Evolutionary conservation across 2,329 filamentous ascomycete genomes (phyloP), one percentile per base, ranked within the genome.

Genomic region (Fusarium nygamai): DNA sequence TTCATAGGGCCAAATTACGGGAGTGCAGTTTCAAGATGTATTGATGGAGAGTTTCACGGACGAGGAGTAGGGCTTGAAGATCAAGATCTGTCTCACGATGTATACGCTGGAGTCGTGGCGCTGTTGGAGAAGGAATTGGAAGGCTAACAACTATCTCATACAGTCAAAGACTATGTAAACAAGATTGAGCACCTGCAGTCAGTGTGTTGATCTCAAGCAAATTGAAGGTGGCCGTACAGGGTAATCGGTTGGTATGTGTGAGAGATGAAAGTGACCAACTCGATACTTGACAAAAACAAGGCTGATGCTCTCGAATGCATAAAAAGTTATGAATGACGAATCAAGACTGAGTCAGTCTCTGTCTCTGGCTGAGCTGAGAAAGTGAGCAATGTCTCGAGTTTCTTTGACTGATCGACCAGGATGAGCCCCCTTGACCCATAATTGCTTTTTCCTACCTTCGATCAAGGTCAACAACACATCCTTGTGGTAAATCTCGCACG

Each of bases 331-430:
- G 36, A 20, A 64, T 19, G 50, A 47, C 34, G 20, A 31, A 36
- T 17, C 36, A 46, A 54, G 27, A 71, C 38, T 61, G 60, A 73
- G 51, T 71, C 56, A 69, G 17, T 29, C 47, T 56, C 39, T 44
- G 16, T 29, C 47, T 56, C 44, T 44, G 51, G 27, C n/a, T 17
- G 43, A 72, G 59, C 44, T 73, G 70, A 59, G 51, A 71, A 73
- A 71, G 39, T 73, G 70, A 66, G 24, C 54, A 73, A 61, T 73
- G 70, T 73, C 61, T 73, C 34, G 47, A 67, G 48, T 34, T 61
- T 66, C 50, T 58, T 71, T 60, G 46, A 60, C 33, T 62, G 56
- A 56, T 73, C 57, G 41, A 36, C 66, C 31, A 62, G 61, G 58
- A 50, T 47, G 31, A 22, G 20, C 68, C 48, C 56, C 34, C 44